Percentiles rank a stretch among this genome's conserved stretches.
These are phyloP conservation scores for Geopyxis carbonaria DNA, from an alignment of 495 filamentous ascomycete species.

Conservation along the genomic window DNA sequence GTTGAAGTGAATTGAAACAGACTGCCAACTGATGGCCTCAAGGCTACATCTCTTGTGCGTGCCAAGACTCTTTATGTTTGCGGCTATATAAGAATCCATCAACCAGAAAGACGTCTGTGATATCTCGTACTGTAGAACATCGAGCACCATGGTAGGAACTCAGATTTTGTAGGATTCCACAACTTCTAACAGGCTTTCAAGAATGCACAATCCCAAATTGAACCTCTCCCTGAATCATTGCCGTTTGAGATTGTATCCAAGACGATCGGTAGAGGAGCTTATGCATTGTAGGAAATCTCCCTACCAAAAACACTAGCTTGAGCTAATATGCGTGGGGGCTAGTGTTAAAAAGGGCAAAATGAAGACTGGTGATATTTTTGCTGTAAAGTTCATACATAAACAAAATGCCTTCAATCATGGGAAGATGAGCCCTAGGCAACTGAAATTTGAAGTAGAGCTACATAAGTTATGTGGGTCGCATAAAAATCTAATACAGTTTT, in stretches of 20 bases:
- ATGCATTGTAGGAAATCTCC: slow-evolving; percentile 61
- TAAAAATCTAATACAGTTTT: slow-evolving; percentile 83
- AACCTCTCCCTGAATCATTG: slow-evolving; percentile 66
- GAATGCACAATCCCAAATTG: slow-evolving; percentile 59
- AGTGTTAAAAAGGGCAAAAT: slow-evolving; percentile 87
- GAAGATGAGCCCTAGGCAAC: slow-evolving; percentile 71
- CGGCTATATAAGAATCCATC: no score
- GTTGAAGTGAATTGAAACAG: no score
- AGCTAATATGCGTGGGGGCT: neutral
- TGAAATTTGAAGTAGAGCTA: slow-evolving; percentile 72
- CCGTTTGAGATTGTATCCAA: slow-evolving; percentile 91
- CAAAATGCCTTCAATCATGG: slow-evolving; percentile 78
- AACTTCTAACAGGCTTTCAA: no score
- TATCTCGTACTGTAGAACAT: no score
- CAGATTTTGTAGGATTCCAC: no score
- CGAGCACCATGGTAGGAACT: no score
- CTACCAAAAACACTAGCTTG: slow-evolving; percentile 1
- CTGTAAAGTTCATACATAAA: slow-evolving; percentile 97
- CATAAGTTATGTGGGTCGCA: slow-evolving; percentile 78
- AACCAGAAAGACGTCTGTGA: no score
- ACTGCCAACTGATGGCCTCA: no score
- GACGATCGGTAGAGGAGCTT: slow-evolving; percentile 89
- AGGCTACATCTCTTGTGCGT: no score
- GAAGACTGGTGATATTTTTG: slow-evolving; percentile 61
- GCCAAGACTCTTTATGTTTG: no score